phyloP scores from a whole-genome alignment of 352 stramenopile species.

The Aphanomyces cochlioides region DNA sequence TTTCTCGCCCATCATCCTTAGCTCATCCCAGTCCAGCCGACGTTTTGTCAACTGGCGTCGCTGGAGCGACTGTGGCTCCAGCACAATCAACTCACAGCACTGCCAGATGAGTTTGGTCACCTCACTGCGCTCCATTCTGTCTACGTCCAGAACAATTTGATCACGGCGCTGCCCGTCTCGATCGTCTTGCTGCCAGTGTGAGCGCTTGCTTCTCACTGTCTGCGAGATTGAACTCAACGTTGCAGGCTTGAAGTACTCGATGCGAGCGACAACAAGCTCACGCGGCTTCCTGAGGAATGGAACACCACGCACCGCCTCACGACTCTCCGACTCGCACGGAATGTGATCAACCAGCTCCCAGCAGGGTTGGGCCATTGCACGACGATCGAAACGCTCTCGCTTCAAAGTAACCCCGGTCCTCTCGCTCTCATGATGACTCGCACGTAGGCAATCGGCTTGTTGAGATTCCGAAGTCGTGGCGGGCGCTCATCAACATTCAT shows the following conservation, averaged over 20 bases:
- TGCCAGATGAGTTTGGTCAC: not conserved
- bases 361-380: not conserved
- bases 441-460: slow-evolving; percentile 3
- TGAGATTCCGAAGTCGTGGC: not conserved
- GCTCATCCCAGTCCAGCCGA: not conserved
- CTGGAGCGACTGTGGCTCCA: slow-evolving; percentile 24
- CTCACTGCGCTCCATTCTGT: not conserved
- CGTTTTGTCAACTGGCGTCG: slow-evolving; percentile 10
- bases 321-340: slow-evolving; percentile 14
- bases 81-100: slow-evolving; percentile 5
- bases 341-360: not conserved
- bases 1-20: too few relatives aligned
- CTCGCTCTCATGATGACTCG: not conserved
- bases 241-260: slow-evolving; percentile 10
- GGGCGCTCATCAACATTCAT: not conserved
- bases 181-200: slow-evolving; percentile 18
- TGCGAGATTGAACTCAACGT: too few relatives aligned
- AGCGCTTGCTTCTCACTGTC: too few relatives aligned
- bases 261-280: slow-evolving; percentile 25
- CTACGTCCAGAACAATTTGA: slow-evolving; percentile 16
- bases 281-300: slow-evolving; percentile 8
- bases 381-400: slow-evolving; percentile 6
- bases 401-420: not conserved
- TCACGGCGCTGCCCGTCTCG: slow-evolving; percentile 7
- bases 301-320: not conserved